These are phyloP conservation scores for Camellia granthamiana DNA, from an alignment of 148 eudicot species.

Conservation along the genomic window DNA sequence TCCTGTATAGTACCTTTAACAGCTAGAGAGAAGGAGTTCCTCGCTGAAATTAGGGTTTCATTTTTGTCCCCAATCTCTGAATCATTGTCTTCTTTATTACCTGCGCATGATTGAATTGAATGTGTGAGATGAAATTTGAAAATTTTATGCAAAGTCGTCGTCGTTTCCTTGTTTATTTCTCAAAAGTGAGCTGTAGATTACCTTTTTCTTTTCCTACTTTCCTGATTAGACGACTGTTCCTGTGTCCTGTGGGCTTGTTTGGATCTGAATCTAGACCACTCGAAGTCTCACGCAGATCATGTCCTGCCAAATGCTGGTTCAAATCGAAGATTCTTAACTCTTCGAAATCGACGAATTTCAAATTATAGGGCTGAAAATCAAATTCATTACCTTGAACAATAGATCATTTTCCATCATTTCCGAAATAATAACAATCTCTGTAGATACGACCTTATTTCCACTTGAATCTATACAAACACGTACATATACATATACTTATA, in stretches of 20 bases:
- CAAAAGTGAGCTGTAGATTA: constrained; percentile 21
- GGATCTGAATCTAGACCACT: constrained; percentile 71
- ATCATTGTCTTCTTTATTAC: constrained; percentile 43
- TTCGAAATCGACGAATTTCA: constrained; percentile 17
- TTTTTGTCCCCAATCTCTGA: constrained; percentile 39
- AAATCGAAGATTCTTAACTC: constrained; percentile 27
- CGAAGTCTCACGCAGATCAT: constrained; percentile 33
- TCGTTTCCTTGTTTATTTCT: neutral
- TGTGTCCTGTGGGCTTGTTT: constrained; percentile 44
- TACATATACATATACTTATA: neutral
- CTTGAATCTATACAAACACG: neutral
- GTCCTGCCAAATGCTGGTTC: constrained; percentile 63
- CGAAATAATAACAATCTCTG: neutral
- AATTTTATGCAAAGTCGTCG: neutral
- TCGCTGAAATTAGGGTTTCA: constrained; percentile 58
- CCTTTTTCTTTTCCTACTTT: constrained; percentile 74
- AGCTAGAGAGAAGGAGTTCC: constrained; percentile 72
- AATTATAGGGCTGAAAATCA: neutral
- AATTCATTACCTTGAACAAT: neutral
- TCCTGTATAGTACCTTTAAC: constrained; percentile 51
- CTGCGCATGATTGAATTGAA: constrained; percentile 29
- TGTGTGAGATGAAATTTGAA: constrained; percentile 10
- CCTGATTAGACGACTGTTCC: constrained; percentile 30
- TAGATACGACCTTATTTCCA: neutral
- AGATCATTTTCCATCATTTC: constrained; percentile 6